phyloP scores from a whole-genome alignment of 2,329 filamentous ascomycete species.

The Fusarium hostae region DNA sequence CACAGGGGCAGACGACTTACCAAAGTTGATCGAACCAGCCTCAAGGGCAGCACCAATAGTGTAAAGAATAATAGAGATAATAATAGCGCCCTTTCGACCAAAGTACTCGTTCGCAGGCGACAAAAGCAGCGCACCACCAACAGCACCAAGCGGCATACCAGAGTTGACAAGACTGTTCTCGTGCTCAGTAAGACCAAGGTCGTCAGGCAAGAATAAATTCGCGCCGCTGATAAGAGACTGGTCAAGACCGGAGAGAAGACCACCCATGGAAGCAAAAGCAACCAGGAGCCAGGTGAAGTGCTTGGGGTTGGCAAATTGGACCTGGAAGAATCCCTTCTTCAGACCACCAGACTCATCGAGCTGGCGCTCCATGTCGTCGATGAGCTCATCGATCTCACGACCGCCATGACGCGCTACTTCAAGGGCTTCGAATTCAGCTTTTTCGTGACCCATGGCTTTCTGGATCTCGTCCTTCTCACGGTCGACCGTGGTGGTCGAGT shows the following conservation, averaged over 20 bases:
- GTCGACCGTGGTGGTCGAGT: slow-evolving; percentile 39
- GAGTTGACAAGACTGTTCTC: slow-evolving; percentile 75
- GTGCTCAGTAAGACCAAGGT: slow-evolving; percentile 63
- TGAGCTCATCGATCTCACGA: slow-evolving; percentile 52
- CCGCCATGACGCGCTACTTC: slow-evolving; percentile 51
- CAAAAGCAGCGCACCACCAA: slow-evolving; percentile 75
- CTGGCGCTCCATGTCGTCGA: slow-evolving; percentile 56
- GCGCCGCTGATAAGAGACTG: slow-evolving; percentile 79
- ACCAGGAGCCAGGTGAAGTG: slow-evolving; percentile 75
- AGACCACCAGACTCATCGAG: slow-evolving; percentile 49
- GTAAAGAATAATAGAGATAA: slow-evolving; percentile 75
- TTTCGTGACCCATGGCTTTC: slow-evolving; percentile 38
- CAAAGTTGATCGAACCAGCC: slow-evolving; percentile 74
- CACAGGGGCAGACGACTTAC: slow-evolving; percentile 32
- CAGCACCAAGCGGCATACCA: slow-evolving; percentile 77
- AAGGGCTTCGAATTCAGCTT: slow-evolving; percentile 49
- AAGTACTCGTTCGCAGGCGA: slow-evolving; percentile 74
- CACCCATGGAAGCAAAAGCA: slow-evolving; percentile 79
- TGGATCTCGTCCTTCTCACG: slow-evolving; percentile 37
- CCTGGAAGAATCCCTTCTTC: slow-evolving; percentile 59
- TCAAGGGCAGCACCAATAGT: slow-evolving; percentile 76
- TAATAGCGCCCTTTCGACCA: slow-evolving; percentile 74
- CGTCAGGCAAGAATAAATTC: slow-evolving; percentile 71
- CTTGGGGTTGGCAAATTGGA: slow-evolving; percentile 69
- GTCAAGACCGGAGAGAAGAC: slow-evolving; percentile 76